Base-by-base conservation (phyloP, 2,329 filamentous ascomycete genomes). In the Onygenales sp. region DNA sequence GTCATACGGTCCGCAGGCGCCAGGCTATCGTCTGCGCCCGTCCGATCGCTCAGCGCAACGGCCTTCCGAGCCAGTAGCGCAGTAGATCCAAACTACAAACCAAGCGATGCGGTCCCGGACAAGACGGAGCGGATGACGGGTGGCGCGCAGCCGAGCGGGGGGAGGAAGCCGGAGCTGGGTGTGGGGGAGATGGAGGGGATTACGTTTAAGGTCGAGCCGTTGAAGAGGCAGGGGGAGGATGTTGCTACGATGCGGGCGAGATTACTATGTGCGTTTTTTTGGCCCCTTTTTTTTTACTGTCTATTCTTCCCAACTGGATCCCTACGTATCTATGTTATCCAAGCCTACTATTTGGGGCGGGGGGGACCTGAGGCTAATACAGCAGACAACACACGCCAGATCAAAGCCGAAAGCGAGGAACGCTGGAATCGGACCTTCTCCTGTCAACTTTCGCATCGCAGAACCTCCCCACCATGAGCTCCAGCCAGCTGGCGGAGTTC, bases 391-490 rank as follows among this genome's bases (percentile, higher is more conserved):
- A 27, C 21, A 27, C 21, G 21, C 21, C 21, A 96, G 92, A 98
- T 76, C 93, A 98, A 75, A 93, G 87, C 71, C 87, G 93, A 63
- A 98, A 98, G 75, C 85, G 93, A 68, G 93, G 93, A 62, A 97
- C 87, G 60, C 85, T 97, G 66, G 93, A 98, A 71, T 91, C 88
- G 59, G 93, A 98, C 70, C 87, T 98, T 52, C 83, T 98, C 58
- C 86, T 97, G 61, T 95, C 89, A 56, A 98, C 93, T 60, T 98
- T 98, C 69, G 93, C 93, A 59, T 83, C 92, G 60, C 76, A 78
- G 52, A 79, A 94, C 71, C 84, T 98, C 21, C 75, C 78, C 43
- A 75, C 74, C 57, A 95, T 98, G 88, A 81, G 80, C 1, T 70
- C 76, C 5, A 71, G 77, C 50, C 87, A 94, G 66, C 83, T 97